Evolutionary conservation across 352 stramenopile genomes (phyloP).

Genomic region (Halophytophthora batemanensis): DNA sequence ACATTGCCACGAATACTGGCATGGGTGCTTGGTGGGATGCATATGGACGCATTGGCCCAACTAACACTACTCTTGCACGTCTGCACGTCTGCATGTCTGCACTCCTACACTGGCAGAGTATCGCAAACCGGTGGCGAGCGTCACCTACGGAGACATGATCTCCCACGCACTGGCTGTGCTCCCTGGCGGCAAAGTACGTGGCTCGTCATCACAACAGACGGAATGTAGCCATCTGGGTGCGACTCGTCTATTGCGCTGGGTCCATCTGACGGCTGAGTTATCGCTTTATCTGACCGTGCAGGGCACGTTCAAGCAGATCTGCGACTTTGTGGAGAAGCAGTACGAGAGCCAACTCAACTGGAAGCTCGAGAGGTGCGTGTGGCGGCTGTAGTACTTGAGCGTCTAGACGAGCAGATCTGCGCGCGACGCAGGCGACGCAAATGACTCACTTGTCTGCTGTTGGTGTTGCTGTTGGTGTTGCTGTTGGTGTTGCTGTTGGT

Average conservation of each 20-base stretch:
- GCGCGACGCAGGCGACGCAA: no score
- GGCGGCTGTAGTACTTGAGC: no score
- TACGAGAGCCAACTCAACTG: constrained; percentile 89
- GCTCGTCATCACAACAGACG: constrained; percentile 3
- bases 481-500: constrained; percentile 12
- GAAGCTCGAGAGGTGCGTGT: constrained; percentile 81
- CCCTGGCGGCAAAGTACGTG: constrained; percentile 61
- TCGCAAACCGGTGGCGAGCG: constrained; percentile 72
- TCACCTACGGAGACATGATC: constrained; percentile 90
- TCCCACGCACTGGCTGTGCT: constrained; percentile 71
- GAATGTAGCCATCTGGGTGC: constrained; percentile 15
- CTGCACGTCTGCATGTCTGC: no score
- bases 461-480: constrained; percentile 5
- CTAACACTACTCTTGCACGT: neutral
- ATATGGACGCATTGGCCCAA: neutral
- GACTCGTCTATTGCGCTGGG: neutral
- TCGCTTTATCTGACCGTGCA: constrained; percentile 14
- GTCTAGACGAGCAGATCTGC: no score
- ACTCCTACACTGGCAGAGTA: no score
- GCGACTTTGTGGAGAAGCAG: constrained; percentile 82
- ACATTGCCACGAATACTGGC: no score
- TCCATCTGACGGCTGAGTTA: no score
- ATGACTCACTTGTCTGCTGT: neutral
- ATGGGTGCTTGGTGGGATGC: neutral
- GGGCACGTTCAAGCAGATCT: constrained; percentile 89